Base-by-base conservation (phyloP, 345 rosid genomes). In the Citrus inodora region DNA sequence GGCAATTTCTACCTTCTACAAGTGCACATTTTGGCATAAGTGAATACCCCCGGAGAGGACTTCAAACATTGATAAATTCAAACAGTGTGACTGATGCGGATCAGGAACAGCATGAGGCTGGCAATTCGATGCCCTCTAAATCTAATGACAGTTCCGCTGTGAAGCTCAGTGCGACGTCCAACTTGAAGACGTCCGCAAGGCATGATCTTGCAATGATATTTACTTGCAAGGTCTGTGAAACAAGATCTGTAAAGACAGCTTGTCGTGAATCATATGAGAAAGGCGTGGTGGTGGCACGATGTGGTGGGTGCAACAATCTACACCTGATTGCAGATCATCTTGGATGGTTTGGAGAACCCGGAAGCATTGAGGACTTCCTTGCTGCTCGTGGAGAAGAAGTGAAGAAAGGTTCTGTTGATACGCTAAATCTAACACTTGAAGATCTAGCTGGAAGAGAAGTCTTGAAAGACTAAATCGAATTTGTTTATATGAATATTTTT, bases 261-360 rank as follows among this genome's bases (percentile, higher is more conserved):
- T 89, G 96, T 71, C 88, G 90, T 5, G 92, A 92, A 75, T 90
- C 98, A 0, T 93, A 93, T 16, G 96, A 93, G 77, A 93, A 92
- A 72, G 98, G 99, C 0, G 92, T 95, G 67, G 99, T 95, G 78
- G 93, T 93, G 60, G 98, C 86, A 22, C 86, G 91, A 2, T 95
- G 99, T 76, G 78, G 89, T 51, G 96, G 99, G 7, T 95, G 99
- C 73, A 85, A 90, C 79, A 93, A 95, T 77, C 86, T 92, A 4
- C 99, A 95, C 86, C 86, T 95, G 85, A 93, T 93, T 62, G 91
- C 98, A 1, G 98, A 93, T 81, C 93, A 86, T 38, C 89, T 81
- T 30, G 98, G 99, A 37, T 91, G 92, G 98, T 95, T 95, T 42
- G 99, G 99, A 46, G 87, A 92, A 78, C 93, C 98, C 0, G 94